Evolutionary conservation across 2,329 filamentous ascomycete species (phyloP).

Genomic region (Paecilomyces sp.): DNA sequence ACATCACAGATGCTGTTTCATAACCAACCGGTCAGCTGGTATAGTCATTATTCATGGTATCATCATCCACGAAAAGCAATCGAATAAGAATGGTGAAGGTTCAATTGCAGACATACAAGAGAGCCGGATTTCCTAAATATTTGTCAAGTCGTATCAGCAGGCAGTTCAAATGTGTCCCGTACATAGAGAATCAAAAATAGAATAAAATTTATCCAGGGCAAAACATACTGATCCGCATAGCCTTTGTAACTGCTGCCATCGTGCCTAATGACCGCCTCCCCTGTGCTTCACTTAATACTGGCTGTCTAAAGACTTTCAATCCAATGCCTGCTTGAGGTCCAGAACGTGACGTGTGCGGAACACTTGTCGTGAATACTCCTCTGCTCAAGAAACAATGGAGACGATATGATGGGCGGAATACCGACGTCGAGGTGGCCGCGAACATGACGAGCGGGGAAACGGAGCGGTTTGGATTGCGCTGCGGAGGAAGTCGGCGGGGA

Average conservation of each 20-base stretch:
- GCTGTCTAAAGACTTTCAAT: not conserved
- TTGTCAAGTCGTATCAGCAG: not conserved
- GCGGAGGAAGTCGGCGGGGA: not conserved
- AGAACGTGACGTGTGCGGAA: not conserved
- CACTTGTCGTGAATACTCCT: not conserved
- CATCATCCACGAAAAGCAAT: not conserved
- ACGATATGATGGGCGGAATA: not conserved
- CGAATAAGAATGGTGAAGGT: not conserved
- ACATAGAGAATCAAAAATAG: not conserved
- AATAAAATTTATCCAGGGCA: not conserved
- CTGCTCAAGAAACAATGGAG: not conserved
- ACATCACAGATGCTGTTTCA: slow-evolving; percentile 75
- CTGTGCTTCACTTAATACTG: not conserved
- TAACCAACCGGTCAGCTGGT: not conserved
- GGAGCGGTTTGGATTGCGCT: not conserved
- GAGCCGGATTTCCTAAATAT: slow-evolving; percentile 35
- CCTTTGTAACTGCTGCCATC: not conserved
- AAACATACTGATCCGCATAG: not conserved
- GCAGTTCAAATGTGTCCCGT: not conserved
- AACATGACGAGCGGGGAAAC: not conserved
- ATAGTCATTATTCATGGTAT: not conserved
- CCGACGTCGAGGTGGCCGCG: not conserved
- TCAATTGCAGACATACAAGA: slow-evolving; percentile 32
- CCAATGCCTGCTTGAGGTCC: not conserved
- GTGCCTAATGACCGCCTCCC: not conserved